A percentile compares a stretch with the other conserved stretches of the same genome.
These are phyloP conservation scores for Kluyveromyces marxianus DNA, from an alignment of 1,139 yeast genomes.

Conservation along the genomic window DNA sequence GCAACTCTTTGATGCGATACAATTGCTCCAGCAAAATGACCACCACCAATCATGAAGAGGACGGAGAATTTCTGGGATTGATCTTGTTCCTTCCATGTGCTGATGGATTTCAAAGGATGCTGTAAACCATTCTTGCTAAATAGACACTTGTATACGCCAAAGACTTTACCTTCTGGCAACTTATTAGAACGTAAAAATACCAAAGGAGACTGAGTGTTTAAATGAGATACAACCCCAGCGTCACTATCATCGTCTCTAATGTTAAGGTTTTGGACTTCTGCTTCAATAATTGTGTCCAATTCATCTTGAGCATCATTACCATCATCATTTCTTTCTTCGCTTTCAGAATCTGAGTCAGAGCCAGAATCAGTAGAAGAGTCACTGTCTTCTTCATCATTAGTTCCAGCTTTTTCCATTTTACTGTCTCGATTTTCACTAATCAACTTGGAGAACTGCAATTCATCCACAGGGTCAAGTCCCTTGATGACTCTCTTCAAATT, in stretches of 20 bases:
- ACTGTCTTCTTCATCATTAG: conserved; percentile 10
- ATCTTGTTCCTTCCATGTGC: conserved; percentile 24
- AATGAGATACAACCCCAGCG: conserved; percentile 31
- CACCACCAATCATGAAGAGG: conserved; percentile 92
- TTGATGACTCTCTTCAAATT: conserved; percentile 50
- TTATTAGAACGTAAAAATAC: conserved; percentile 45
- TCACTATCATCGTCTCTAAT: conserved; percentile 2
- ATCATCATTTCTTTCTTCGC: conserved; percentile 26
- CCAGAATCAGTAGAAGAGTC: conserved; percentile 11
- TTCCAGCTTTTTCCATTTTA: neutral
- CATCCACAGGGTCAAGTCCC: conserved; percentile 43
- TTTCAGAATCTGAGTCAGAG: conserved; percentile 9
- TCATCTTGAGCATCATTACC: conserved; percentile 6
- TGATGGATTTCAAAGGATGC: conserved; percentile 27
- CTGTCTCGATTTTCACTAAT: conserved; percentile 6
- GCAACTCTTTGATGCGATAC: conserved; percentile 57
- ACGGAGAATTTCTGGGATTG: conserved; percentile 44
- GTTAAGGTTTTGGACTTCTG: conserved; percentile 16
- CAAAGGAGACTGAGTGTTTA: conserved; percentile 60
- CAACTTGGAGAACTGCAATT: conserved; percentile 51
- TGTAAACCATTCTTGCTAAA: conserved; percentile 40
- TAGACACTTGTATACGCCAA: conserved; percentile 67
- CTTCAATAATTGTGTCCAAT: conserved; percentile 35
- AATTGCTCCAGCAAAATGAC: conserved; percentile 95
- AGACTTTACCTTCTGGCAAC: conserved; percentile 41